A percentile compares a stretch with the other conserved stretches of the same genome.
Conservation (phyloP, 2,329 filamentous ascomycete genomes). For the Fusarium foetens region DNA sequence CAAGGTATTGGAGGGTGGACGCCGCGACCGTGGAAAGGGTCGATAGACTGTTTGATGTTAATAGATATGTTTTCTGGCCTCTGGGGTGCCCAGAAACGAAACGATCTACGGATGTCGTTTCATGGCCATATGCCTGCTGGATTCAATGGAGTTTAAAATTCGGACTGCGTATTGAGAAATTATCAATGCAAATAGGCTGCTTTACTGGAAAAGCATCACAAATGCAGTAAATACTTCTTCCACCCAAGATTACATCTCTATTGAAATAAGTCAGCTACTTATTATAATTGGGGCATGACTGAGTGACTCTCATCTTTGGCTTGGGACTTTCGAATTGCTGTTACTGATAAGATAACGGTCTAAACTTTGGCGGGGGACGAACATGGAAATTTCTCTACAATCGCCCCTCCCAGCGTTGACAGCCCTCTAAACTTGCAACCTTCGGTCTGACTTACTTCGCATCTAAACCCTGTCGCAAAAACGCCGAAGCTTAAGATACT, state of each 20-base stretch:
- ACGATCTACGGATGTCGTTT: background rate
- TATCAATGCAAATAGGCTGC: background rate
- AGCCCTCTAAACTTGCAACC: background rate
- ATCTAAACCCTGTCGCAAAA: background rate
- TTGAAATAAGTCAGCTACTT: background rate
- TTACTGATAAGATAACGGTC: constrained; percentile 37
- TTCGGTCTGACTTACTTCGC: background rate
- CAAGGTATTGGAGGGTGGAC: constrained; percentile 63
- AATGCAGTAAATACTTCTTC: background rate
- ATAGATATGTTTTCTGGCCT: constrained; percentile 18
- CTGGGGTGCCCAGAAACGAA: background rate
- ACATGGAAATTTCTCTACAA: constrained; percentile 35
- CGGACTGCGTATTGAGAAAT: background rate
- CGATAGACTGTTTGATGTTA: constrained; percentile 43
- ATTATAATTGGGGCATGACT: background rate
- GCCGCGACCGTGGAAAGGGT: constrained; percentile 57
- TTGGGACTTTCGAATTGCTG: background rate
- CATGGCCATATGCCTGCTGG: background rate
- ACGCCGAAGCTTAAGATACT: background rate
- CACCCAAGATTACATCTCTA: background rate
- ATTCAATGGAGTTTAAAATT: background rate
- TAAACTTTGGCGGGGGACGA: constrained; percentile 40
- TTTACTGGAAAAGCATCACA: background rate
- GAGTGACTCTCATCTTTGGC: background rate
- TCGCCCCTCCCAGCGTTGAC: constrained; percentile 21